A percentile compares a stretch with the other conserved stretches of the same genome.
phyloP scores from a whole-genome alignment of 352 stramenopile genomes.

The Globisporangium heterothallicum region DNA sequence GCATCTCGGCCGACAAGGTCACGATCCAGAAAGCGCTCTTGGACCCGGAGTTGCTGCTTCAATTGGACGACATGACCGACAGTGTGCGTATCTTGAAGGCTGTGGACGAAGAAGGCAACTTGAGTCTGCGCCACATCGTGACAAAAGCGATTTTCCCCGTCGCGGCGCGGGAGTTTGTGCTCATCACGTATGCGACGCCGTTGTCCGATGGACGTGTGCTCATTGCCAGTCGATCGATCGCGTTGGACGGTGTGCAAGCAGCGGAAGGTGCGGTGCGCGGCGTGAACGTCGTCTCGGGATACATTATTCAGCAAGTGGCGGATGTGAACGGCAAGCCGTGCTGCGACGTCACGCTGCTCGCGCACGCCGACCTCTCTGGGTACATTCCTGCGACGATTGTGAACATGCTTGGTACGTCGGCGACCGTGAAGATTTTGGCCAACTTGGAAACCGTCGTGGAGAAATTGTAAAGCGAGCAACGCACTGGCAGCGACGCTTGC shows the following conservation, averaged over 20 bases:
- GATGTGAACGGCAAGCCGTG: conserved; percentile 38
- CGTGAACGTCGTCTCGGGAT: conserved; percentile 67
- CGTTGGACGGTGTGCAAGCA: conserved; percentile 34
- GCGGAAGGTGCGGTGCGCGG: conserved; percentile 63
- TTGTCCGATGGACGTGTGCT: conserved; percentile 47
- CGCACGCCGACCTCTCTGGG: conserved; percentile 69
- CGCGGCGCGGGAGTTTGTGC: conserved; percentile 63
- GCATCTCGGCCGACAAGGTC: conserved; percentile 48
- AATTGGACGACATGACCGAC: conserved; percentile 84
- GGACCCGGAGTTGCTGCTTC: conserved; percentile 52
- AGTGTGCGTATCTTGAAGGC: conserved; percentile 46
- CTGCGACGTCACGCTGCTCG: conserved; percentile 71
- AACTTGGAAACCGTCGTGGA: conserved; percentile 52
- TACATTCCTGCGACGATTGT: conserved; percentile 76
- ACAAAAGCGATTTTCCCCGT: conserved; percentile 80
- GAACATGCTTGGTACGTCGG: conserved; percentile 82
- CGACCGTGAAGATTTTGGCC: conserved; percentile 75
- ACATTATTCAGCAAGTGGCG: conserved; percentile 64
- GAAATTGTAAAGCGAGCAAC: neutral
- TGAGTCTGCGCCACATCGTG: conserved; percentile 65
- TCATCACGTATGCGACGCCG: conserved; percentile 54
- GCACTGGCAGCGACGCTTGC: too few relatives aligned
- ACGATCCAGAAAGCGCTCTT: conserved; percentile 52
- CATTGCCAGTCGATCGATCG: conserved; percentile 65
- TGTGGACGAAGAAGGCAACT: conserved; percentile 40